These are phyloP conservation scores for Apiospora kogelbergensis DNA, from an alignment of 2,329 filamentous ascomycete genomes.

Conservation along the genomic window DNA sequence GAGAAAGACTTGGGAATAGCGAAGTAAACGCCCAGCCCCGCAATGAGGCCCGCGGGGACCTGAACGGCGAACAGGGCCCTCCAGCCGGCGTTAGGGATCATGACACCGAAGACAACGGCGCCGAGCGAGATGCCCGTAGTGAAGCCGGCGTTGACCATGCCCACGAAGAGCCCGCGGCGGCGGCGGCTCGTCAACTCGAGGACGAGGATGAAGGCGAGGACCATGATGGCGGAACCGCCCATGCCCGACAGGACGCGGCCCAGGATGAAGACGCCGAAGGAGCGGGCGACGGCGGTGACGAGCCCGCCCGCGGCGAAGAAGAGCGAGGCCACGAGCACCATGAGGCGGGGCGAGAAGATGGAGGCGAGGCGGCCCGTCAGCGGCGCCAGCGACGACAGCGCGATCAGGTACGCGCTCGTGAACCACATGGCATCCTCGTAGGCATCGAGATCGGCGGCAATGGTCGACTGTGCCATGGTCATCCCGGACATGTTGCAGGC, in stretches of 20 bases:
- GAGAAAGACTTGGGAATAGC: slow-evolving; percentile 56
- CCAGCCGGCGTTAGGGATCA: slow-evolving; percentile 68
- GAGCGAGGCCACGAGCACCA: slow-evolving; percentile 62
- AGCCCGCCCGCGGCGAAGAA: slow-evolving; percentile 61
- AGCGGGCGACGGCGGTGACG: slow-evolving; percentile 60
- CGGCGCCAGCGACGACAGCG: slow-evolving; percentile 63
- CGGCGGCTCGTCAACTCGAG: slow-evolving; percentile 71
- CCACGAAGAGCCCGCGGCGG: slow-evolving; percentile 71
- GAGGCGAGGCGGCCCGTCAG: slow-evolving; percentile 70
- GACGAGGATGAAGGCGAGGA: slow-evolving; percentile 71
- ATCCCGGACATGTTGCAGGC: slow-evolving; percentile 76
- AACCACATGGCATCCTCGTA: slow-evolving; percentile 79
- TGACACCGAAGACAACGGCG: slow-evolving; percentile 66
- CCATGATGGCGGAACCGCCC: slow-evolving; percentile 71
- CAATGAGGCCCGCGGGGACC: slow-evolving; percentile 60
- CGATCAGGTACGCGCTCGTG: slow-evolving; percentile 70
- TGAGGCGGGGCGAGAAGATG: slow-evolving; percentile 68
- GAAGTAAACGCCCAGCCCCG: slow-evolving; percentile 62
- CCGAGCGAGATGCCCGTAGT: slow-evolving; percentile 71
- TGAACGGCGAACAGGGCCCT: slow-evolving; percentile 78
- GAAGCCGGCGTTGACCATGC: slow-evolving; percentile 70
- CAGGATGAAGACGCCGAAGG: slow-evolving; percentile 62
- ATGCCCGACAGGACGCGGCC: slow-evolving; percentile 68
- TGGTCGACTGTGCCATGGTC: slow-evolving; percentile 75
- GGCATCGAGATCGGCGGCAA: slow-evolving; percentile 72